Base-by-base conservation (phyloP, 2,329 filamentous ascomycete genomes). In the Kalaharituber pfeilii region DNA sequence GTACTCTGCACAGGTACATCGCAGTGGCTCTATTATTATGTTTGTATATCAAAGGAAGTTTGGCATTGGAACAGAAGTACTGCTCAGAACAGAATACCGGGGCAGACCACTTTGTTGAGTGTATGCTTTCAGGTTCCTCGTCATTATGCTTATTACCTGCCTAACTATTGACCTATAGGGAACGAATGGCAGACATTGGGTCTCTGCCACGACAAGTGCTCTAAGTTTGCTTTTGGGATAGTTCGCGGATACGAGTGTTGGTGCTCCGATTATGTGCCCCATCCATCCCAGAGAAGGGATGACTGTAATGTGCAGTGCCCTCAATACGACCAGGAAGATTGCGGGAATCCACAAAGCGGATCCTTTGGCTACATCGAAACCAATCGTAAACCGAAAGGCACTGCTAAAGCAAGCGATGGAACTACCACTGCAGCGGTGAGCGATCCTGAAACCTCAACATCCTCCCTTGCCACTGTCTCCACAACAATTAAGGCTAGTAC, bases 241-340 rank as follows among this genome's bases (percentile, higher is more conserved):
- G 70, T 87, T 1, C 75, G 85, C 62, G 73, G 68, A 15, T 70
- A 77, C 28, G 67, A 73, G 51, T 89, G 84, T 65, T 89, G 82
- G 82, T 89, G 84, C 66, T 81, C 81, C 33, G 75, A 86, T 65
- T 80, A 80, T 62, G 72, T 73, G 1, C 84, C 84, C 7, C 70
- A 70, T 50, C 59, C 69, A 28, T 65, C 63, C 20, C 66, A 28
- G 66, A 71, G 53, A 69, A 72, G 51, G 22, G 66, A 68, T 1
- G 60, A 58, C 29, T 89, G 84, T 68, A 67, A 73, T 59, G 66
- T 66, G 0, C 51, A 67, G 15, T 89, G 84, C 62, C 82, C 82
- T 7, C 84, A 82, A n/a, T 89, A 75, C 64, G 77, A 77, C 0
- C 29, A 52, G 1, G 82, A 88, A 59, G 67, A 71, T 9, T 89